Base-by-base conservation (phyloP, 2,329 filamentous ascomycete genomes). In the Diaporthe citriasiana region DNA sequence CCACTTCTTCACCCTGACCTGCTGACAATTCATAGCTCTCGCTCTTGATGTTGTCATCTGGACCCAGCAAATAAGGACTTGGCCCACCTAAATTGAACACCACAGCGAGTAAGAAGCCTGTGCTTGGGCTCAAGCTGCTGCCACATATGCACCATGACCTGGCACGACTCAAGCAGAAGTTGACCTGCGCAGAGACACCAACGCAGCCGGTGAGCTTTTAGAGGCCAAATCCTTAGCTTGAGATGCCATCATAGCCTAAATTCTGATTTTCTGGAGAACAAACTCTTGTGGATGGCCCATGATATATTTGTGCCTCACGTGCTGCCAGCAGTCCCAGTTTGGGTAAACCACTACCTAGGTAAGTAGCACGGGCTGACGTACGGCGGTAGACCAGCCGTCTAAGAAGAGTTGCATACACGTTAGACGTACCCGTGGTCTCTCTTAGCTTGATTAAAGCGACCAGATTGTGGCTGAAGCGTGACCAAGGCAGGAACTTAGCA, bases 101-200 rank as follows among this genome's bases (percentile, higher is more conserved):
- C 27, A 12, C 40, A 17, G 27, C 42, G 25, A 47, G 59, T 47
- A 47, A 65, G 59, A 47, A 63, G 59, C 59, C 10, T 19, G 40
- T 30, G 25, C 40, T 63, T n/a, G 59, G 25, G 40, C 59, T n/a
- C 59, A 33, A 27, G 27, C 59, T 35, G 42, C 60, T 50, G 22
- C 42, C 60, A 25, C 19, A 33, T n/a, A 35, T 50, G 60, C 60
- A 35, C 42, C 27, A 35, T 50, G 42, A 65, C 42, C 42, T 65
- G 60, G n/a, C 60, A 65, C 60, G 60, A 65, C 60, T 65, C 60
- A 35, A 35, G 60, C 17, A 25, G 27, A 35, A 65, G 30, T 5
- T 10, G 19, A 65, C 27, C 42, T 22, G n/a, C 17, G 9, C 7
- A 50, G 22, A 9, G n/a, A 25, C 60, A 65, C 15, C 42, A 22